Evolutionary conservation across 139 green algal genomes (phyloP).

Genomic region (Auxenochlorella protothecoides): DNA sequence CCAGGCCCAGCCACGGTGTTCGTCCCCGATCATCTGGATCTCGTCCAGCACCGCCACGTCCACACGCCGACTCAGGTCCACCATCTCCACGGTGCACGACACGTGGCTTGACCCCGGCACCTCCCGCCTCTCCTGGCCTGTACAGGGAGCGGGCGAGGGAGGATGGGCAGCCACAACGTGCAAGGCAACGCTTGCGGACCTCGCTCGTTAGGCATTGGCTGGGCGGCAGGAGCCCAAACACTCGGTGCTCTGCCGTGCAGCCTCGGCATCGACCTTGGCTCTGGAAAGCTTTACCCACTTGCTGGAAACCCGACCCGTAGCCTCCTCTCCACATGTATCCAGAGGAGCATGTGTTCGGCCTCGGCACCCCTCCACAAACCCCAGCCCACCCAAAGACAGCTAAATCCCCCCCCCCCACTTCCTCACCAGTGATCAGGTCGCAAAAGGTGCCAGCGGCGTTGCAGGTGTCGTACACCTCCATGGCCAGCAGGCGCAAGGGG

Average conservation of each 20-base stretch:
- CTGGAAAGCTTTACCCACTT: too few species aligned
- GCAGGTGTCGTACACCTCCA: conserved; percentile 67
- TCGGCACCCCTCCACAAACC: too few species aligned
- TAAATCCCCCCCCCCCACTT: neutral
- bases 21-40: conserved; percentile 85
- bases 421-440: conserved; percentile 37
- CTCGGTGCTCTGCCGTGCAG: too few species aligned
- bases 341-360: too few species aligned
- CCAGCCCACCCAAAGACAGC: neutral
- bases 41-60: conserved; percentile 95
- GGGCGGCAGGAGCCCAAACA: too few species aligned
- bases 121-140: conserved; percentile 72
- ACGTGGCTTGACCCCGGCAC: conserved; percentile 70
- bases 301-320: too few species aligned
- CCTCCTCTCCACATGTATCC: too few species aligned
- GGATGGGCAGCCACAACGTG: neutral
- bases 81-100: conserved; percentile 95
- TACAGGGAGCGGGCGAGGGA: too few species aligned
- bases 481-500: conserved; percentile 86
- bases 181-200: neutral
- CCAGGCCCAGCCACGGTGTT: conserved; percentile 82
- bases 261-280: too few species aligned
- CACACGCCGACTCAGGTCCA: conserved; percentile 27
- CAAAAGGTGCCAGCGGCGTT: conserved; percentile 43
- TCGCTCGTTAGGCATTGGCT: neutral